Conservation (phyloP, 1,284 basidiomycete species). For the Pseudozyma tsukubaensis region DNA sequence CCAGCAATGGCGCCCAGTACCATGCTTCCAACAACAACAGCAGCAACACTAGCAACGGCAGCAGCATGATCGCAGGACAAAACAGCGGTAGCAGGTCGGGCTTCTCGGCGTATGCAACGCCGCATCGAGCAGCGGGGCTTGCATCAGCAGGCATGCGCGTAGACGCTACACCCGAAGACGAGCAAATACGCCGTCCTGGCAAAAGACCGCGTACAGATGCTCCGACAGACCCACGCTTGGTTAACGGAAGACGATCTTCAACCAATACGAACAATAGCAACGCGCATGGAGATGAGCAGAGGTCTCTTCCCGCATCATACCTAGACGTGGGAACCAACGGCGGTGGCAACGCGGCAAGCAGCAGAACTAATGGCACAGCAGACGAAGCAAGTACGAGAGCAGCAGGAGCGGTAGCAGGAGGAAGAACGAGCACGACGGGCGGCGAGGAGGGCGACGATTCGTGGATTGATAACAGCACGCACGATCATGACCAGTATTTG, state of each 20-base stretch:
- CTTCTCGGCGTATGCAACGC: conserved; percentile 18
- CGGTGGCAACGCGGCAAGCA: conserved; percentile 6
- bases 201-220: conserved; percentile 30
- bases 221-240: conserved; percentile 21
- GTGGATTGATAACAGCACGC: conserved; percentile 38
- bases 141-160: conserved; percentile 19
- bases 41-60: conserved; percentile 6
- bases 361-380: conserved; percentile 7
- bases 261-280: background rate
- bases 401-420: conserved; percentile 2
- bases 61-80: background rate
- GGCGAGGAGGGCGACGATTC: conserved; percentile 27
- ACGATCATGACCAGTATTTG: conserved; percentile 37
- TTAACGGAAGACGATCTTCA: conserved; percentile 14
- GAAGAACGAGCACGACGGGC: background rate
- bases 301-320: conserved; percentile 23
- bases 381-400: background rate
- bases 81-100: conserved; percentile 1
- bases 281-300: background rate
- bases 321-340: conserved; percentile 14
- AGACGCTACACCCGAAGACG: conserved; percentile 42
- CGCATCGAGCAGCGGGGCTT: conserved; percentile 18
- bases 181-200: conserved; percentile 44
- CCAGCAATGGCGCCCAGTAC: conserved; percentile 10
- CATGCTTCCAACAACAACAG: background rate